Evolutionary conservation across 2,329 filamentous ascomycete species (phyloP).

Genomic region (Colletotrichum camelliae): DNA sequence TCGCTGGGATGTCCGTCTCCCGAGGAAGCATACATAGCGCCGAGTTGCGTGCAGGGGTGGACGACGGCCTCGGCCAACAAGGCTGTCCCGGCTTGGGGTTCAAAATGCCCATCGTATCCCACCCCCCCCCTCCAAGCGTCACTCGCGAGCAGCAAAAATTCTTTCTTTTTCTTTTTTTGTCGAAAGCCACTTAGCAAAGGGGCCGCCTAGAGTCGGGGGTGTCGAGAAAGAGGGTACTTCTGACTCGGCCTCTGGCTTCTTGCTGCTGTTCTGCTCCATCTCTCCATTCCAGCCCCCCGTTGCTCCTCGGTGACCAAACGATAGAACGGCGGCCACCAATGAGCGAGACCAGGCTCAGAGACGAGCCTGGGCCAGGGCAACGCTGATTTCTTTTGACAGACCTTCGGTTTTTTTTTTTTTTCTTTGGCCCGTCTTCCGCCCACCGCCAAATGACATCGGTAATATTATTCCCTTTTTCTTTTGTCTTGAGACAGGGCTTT

Average conservation of each 20-base stretch:
- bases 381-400: slow-evolving; percentile 6
- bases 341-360: neutral
- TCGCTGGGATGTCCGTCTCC: neutral
- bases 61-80: neutral
- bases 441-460: neutral
- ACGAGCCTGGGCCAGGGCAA: neutral
- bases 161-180: slow-evolving; percentile 8
- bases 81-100: neutral
- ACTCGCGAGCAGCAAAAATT: neutral
- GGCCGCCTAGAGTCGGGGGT: neutral
- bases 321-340: neutral
- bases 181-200: slow-evolving; percentile 5
- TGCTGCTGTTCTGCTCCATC: neutral
- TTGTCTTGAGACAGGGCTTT: neutral
- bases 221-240: neutral
- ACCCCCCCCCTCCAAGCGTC: neutral
- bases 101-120: neutral
- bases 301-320: neutral
- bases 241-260: neutral
- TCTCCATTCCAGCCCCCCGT: neutral
- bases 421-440: neutral
- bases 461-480: neutral
- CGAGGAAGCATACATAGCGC: neutral
- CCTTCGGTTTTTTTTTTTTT: neutral
- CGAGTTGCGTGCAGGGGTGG: neutral